A percentile compares a stretch with the other conserved stretches of the same genome.
Evolutionary conservation across 2,329 filamentous ascomycete species (phyloP).

Genomic region (Plectosphaerella plurivora): DNA sequence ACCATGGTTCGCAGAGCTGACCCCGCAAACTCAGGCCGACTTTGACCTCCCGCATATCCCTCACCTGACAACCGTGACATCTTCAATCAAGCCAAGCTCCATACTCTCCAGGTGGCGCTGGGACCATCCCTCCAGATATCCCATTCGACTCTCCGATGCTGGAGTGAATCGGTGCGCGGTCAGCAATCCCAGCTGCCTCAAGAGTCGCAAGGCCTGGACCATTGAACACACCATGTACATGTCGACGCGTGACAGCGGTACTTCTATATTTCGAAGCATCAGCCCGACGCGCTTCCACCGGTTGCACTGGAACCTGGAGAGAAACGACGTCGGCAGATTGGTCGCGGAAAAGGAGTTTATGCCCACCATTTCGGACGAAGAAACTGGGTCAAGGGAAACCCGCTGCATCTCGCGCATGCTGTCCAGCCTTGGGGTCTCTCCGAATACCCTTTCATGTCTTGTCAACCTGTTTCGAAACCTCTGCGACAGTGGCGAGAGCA

Average conservation of each 20-base stretch:
- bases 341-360: conserved; percentile 26
- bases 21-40: conserved; percentile 23
- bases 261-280: conserved; percentile 28
- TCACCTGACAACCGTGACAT: conserved; percentile 39
- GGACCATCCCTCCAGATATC: conserved; percentile 30
- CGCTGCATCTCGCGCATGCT: too few species aligned
- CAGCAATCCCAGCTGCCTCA: conserved; percentile 26
- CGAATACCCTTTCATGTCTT: too few species aligned
- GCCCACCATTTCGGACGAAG: conserved; percentile 7
- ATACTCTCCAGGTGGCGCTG: conserved; percentile 30
- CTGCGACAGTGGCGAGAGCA: too few species aligned
- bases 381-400: too few species aligned
- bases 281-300: conserved; percentile 34
- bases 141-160: conserved; percentile 33
- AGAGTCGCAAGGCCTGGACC: conserved; percentile 34
- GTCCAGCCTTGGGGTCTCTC: too few species aligned
- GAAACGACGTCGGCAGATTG: conserved; percentile 21
- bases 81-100: conserved; percentile 33
- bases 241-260: conserved; percentile 31
- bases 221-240: conserved; percentile 38
- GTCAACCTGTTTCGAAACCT: too few species aligned
- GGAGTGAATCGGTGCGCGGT: conserved; percentile 17
- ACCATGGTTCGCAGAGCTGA: conserved; percentile 2
- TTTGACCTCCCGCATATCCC: conserved; percentile 41
- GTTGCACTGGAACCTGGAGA: conserved; percentile 31